Conservation (phyloP, 2,329 filamentous ascomycete species). For the Microcyclospora pomicola region DNA sequence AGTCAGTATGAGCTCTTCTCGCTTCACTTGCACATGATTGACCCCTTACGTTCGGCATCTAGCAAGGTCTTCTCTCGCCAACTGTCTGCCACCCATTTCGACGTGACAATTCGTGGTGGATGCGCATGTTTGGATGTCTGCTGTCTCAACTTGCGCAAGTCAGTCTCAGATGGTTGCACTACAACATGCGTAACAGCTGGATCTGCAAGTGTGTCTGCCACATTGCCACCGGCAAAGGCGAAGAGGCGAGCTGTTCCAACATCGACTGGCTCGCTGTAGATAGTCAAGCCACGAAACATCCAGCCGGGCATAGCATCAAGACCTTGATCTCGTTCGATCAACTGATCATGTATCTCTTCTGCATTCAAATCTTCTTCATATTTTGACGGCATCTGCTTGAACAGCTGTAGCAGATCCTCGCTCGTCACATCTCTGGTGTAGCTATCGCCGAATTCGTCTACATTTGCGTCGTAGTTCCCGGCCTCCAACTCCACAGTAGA, state of each 20-base stretch:
- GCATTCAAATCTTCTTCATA: conserved; percentile 33
- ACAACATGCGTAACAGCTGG: conserved; percentile 58
- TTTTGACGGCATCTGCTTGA: conserved; percentile 39
- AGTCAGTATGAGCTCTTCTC: neutral
- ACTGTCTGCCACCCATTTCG: conserved; percentile 63
- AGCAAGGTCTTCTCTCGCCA: conserved; percentile 67
- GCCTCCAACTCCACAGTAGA: conserved; percentile 46
- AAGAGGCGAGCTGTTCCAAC: conserved; percentile 6
- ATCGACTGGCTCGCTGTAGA: conserved; percentile 32
- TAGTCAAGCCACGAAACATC: conserved; percentile 36
- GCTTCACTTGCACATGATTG: neutral
- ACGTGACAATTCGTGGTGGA: conserved; percentile 55
- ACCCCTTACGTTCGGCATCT: conserved; percentile 52
- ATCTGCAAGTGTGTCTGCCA: conserved; percentile 40
- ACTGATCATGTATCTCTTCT: conserved; percentile 32
- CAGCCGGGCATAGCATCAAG: conserved; percentile 38
- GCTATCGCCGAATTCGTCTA: conserved; percentile 71
- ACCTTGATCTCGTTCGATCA: conserved; percentile 41
- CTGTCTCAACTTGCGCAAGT: conserved; percentile 14
- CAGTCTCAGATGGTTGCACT: conserved; percentile 36
- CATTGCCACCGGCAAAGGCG: conserved; percentile 55
- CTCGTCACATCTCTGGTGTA: conserved; percentile 56
- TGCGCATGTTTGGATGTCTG: conserved; percentile 15
- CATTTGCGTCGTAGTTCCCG: conserved; percentile 43
- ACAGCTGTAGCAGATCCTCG: conserved; percentile 46